Conservation (phyloP, 73 alveolate species). For the Tetrahymena malaccensis region DNA sequence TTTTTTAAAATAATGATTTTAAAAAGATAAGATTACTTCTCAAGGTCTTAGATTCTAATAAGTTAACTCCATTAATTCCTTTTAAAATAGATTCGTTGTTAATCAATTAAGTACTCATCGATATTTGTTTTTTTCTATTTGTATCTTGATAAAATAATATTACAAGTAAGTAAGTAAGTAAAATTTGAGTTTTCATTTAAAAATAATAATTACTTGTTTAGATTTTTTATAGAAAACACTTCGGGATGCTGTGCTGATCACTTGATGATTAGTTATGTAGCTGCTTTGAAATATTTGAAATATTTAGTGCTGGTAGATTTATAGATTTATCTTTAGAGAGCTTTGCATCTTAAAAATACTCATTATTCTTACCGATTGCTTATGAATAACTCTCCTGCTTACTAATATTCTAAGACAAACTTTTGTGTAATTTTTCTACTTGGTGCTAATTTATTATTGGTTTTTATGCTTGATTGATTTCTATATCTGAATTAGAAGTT, state of each 20-base stretch:
- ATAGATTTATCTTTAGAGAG: neutral
- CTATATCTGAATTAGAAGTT: neutral
- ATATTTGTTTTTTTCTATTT: neutral
- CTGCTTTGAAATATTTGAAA: neutral
- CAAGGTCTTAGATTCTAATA: neutral
- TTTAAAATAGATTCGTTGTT: neutral
- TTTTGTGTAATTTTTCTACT: neutral
- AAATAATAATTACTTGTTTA: neutral
- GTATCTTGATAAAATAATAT: neutral
- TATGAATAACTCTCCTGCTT: neutral
- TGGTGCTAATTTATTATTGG: neutral
- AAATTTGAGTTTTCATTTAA: too few relatives aligned
- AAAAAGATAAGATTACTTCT: neutral
- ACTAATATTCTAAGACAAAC: neutral
- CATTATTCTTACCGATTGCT: neutral
- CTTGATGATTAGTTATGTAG: neutral
- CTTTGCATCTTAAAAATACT: neutral
- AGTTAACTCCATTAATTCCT: neutral
- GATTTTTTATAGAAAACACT: neutral
- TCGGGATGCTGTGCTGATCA: neutral
- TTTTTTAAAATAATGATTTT: neutral
- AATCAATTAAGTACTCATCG: neutral
- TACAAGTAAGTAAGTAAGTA: too few relatives aligned
- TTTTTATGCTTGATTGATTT: neutral
- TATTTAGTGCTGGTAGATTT: neutral